Conservation (phyloP, 2,329 filamentous ascomycete genomes). For the Fusarium temperatum region DNA sequence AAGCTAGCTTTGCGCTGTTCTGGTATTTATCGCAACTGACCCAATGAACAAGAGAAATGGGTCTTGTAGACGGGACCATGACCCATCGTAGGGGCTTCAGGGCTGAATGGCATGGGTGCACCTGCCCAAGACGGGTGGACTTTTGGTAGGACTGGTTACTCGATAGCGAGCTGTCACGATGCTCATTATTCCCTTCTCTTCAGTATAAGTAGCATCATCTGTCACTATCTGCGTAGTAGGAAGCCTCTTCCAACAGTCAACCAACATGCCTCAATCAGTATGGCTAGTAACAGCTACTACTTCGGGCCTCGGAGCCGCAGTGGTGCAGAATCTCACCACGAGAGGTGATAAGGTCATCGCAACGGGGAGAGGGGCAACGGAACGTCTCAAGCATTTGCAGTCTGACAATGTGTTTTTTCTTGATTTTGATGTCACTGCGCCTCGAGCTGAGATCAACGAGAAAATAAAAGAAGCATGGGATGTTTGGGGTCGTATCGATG, state of each 20-base stretch:
- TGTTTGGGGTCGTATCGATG: background rate
- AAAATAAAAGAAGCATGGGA: background rate
- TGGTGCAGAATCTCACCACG: background rate
- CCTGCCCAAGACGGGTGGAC: background rate
- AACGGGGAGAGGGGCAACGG: background rate
- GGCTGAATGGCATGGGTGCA: background rate
- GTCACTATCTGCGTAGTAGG: rapidly evolving
- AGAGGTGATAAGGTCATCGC: slow-evolving; percentile 7
- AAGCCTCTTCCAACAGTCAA: rapidly evolving
- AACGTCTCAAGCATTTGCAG: background rate
- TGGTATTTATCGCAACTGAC: background rate
- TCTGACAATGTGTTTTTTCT: background rate
- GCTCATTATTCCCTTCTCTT: background rate
- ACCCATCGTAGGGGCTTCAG: background rate
- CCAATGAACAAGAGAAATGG: background rate
- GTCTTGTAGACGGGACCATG: background rate
- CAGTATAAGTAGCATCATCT: background rate
- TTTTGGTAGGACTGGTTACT: background rate
- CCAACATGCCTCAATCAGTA: background rate
- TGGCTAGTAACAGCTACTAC: slow-evolving; percentile 13
- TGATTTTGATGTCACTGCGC: slow-evolving; percentile 1
- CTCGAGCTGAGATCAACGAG: background rate
- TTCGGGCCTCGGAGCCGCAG: slow-evolving; percentile 8
- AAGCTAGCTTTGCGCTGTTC: slow-evolving; percentile 10
- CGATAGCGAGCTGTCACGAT: background rate